These are phyloP conservation scores for Medicago lupulina DNA, from an alignment of 306 rosid genomes.

Conservation along the genomic window DNA sequence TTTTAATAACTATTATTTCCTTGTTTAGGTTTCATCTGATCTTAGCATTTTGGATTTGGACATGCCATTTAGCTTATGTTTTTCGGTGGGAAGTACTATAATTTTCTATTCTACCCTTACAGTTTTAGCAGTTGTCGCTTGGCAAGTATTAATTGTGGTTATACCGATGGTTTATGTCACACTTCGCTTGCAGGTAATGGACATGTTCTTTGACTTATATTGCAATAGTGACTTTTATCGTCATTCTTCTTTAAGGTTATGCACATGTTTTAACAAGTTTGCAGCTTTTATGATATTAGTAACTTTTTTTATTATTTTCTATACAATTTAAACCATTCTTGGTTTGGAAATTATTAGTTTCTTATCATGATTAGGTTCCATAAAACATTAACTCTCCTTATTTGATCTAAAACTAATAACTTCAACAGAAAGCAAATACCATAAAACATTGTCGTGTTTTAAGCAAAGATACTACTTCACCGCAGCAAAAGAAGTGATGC, in stretches of 20 bases:
- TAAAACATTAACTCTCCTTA: too few species aligned
- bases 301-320: too few species aligned
- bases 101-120: neutral
- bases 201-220: neutral
- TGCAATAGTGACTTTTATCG: too few species aligned
- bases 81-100: neutral
- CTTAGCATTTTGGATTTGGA: neutral
- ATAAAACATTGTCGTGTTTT: neutral
- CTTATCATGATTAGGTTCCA: too few species aligned
- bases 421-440: neutral
- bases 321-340: too few species aligned
- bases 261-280: too few species aligned
- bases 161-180: slow-evolving; percentile 53
- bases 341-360: too few species aligned
- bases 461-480: slow-evolving; percentile 63
- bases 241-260: too few species aligned
- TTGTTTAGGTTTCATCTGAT: neutral
- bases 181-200: slow-evolving; percentile 55
- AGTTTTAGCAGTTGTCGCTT: slow-evolving; percentile 44
- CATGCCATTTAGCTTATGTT: neutral
- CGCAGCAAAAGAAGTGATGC: slow-evolving; percentile 71
- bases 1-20: neutral
- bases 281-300: too few species aligned
- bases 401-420: neutral
- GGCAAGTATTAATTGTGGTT: slow-evolving; percentile 59